Evolutionary conservation across 176 grass and related monocot species (phyloP), one percentile per base, ranked within the genome.

Genomic region (Puya raimondii): DNA sequence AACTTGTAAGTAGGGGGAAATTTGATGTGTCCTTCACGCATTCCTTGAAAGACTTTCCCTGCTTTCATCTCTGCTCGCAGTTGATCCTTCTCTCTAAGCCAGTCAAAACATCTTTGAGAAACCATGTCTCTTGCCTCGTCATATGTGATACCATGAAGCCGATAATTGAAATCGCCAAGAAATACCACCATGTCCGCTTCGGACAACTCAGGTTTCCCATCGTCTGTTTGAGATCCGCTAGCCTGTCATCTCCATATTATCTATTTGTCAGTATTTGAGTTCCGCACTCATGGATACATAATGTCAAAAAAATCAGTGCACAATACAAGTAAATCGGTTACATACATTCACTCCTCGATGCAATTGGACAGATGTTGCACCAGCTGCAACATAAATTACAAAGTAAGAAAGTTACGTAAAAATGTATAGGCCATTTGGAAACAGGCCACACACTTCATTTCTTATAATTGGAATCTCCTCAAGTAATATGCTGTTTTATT

Each of bases 1-100:
- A 96, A 96, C 83, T 92, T 96, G 79, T 96, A 96, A 52, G 92
- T 96, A 48, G 92, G 92, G 69, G 92, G 88, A 78, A 96, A 96
- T 84, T 91, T 89, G 77, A 96, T 92, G 47, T 92, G 80, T n/a
- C 81, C 92, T 85, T 96, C 92, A 76, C 92, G 81, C 88, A 96
- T 96, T 78, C 92, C 92, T 85, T 96, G 92, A 84, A 96, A 96
- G 17, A 96, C 88, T 70, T 86, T 92, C 66, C 92, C 92, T 61
- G 76, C 81, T 80, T 92, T 90, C 92, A 92, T 96, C 81, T 96
- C 88, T 63, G 76, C 89, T 69, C 89, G 76, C 69, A 96, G 86
- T 53, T 96, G 92, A 77, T 90, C 92, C 74, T 96, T 96, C 50
- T 96, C 86, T 90, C 92, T 91, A 65, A 96, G 85, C 92, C 92